Evolutionary conservation across 176 grass and related monocot genomes (phyloP).

Genomic region (Phragmites australis): DNA sequence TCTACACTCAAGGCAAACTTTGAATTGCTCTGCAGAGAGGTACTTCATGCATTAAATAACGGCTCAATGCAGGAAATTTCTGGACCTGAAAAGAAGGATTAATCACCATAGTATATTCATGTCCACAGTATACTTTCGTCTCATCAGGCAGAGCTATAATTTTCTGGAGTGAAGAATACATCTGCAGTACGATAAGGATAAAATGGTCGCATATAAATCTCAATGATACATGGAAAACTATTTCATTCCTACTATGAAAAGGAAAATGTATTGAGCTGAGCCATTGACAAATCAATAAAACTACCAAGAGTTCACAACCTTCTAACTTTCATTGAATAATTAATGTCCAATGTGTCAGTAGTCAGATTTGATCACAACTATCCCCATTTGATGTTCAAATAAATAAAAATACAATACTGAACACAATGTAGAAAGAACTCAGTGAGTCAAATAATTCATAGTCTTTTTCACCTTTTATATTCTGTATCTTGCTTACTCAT

Average conservation of each 20-base stretch:
- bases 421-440: not conserved
- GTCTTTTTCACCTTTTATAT: not conserved
- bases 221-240: not conserved
- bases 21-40: conserved; percentile 71
- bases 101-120: conserved; percentile 94
- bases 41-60: conserved; percentile 37
- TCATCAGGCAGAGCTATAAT: conserved; percentile 79
- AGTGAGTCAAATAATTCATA: not conserved
- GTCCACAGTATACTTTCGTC: conserved; percentile 89
- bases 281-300: conserved; percentile 12
- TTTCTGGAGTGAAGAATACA: conserved; percentile 84
- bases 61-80: not conserved
- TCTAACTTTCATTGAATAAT: not conserved
- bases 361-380: conserved; percentile 15
- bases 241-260: not conserved
- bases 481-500: not conserved
- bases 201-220: not conserved
- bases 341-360: not conserved
- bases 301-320: conserved; percentile 13
- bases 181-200: conserved; percentile 59
- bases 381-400: conserved; percentile 16
- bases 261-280: conserved; percentile 27
- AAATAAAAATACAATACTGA: not conserved
- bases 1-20: conserved; percentile 93
- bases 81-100: conserved; percentile 22